phyloP scores from a whole-genome alignment of 768 basidiomycete genomes.

The Leccinum longicurvipes region DNA sequence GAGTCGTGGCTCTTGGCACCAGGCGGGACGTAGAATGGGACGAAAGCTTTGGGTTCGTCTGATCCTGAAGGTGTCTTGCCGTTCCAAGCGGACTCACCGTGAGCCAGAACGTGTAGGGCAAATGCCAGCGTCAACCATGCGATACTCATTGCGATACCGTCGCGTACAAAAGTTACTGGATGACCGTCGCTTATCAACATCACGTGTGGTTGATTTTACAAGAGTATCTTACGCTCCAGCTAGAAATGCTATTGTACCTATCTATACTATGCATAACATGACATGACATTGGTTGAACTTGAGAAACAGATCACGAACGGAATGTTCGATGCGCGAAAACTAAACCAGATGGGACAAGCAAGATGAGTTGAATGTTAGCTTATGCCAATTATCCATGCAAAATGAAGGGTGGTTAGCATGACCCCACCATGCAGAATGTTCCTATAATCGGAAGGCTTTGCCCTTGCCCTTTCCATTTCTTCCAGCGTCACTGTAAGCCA shows the following conservation, averaged over 20 bases:
- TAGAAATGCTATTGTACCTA: conserved; percentile 31
- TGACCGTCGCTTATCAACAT: conserved; percentile 4
- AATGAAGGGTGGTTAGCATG: conserved; percentile 22
- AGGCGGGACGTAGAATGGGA: conserved; percentile 70
- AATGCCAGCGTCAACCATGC: conserved; percentile 6
- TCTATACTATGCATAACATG: conserved; percentile 35
- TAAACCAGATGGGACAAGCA: conserved; percentile 19
- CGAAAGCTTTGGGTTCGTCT: conserved; percentile 44
- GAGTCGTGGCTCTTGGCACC: conserved; percentile 73
- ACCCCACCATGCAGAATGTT: conserved; percentile 20
- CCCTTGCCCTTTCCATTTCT: conserved; percentile 61
- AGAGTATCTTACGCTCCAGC: conserved; percentile 14
- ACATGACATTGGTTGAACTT: conserved; percentile 22
- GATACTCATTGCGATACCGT: neutral
- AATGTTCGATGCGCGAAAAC: conserved; percentile 24
- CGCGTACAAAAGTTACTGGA: neutral
- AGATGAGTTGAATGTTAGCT: conserved; percentile 29
- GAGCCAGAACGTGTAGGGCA: conserved; percentile 5
- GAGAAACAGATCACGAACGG: conserved; percentile 19
- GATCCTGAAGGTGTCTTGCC: conserved; percentile 53
- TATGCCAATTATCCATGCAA: conserved; percentile 28
- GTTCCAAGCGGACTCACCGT: conserved; percentile 61
- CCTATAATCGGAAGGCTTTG: conserved; percentile 51
- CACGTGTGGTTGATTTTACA: conserved; percentile 25
- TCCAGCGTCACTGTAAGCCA: conserved; percentile 17